Evolutionary conservation across 164 flowering plant genomes (phyloP), one percentile per base, ranked within the genome.

Genomic region (Chloranthus sessilifolius): DNA sequence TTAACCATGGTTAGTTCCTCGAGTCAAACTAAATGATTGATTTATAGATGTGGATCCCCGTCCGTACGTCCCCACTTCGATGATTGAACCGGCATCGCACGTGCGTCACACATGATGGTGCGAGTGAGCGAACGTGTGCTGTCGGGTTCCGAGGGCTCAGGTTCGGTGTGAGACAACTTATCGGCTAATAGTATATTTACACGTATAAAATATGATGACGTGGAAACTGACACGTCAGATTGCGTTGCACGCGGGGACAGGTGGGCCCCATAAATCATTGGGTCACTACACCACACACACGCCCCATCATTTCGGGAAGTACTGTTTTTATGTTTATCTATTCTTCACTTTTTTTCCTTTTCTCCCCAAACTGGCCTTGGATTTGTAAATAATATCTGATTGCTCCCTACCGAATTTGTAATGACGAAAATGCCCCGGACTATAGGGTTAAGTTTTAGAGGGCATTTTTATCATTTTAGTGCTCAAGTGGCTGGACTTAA

Each of bases 221-320:
- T 1, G 29, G 21, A 1, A 14, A 7, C 12, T n/a, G 24, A 33
- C 52, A 31, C 39, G 27, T 30, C 4, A 1, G 20, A 8, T 0
- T 52, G 56, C 21, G 43, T 39, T 27, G 49, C 20, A 16, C 1
- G 34, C 36, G n/a, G 23, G 1, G 30, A 31, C 58, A 8, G 5
- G 48, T 53, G 49, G 58, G 58, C 58, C 37, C 50, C 2, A 0
- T 22, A 53, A 53, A 53, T 53, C 49, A 53, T 53, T 53, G 48
- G 58, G 21, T 29, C 48, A n/a, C 48, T 41, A 3, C 19, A 41
- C 17, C 40, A 7, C 36, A 7, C 2, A 2, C 23, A 7, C 2
- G 5, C 23, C 49, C 40, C 30, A 29, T 53, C 39, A 43, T 43
- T 53, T 53, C n/a, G 40, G 25, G 30, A 4, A 30, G 21, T 43